These are phyloP conservation scores for Rhizophora mangle DNA, from an alignment of 345 rosid genomes.

Conservation along the genomic window DNA sequence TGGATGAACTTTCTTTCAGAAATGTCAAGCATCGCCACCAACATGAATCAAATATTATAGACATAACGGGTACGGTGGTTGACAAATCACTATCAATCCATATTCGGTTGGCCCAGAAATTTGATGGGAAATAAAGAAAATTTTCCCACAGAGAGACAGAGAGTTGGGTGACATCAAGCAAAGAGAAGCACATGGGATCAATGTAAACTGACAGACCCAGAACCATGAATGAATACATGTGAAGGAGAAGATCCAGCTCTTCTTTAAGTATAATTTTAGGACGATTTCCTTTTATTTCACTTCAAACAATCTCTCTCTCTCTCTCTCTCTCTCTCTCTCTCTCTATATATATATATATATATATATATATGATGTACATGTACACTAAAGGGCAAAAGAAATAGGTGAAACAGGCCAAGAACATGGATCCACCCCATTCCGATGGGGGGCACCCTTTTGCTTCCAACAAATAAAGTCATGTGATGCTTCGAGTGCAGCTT, in stretches of 20 bases:
- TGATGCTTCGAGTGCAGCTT: constrained; percentile 27
- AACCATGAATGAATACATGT: not conserved
- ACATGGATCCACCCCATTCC: constrained; percentile 54
- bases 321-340: not conserved
- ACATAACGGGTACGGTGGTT: constrained; percentile 18
- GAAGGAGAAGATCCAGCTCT: not conserved
- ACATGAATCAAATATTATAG: not conserved
- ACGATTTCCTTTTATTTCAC: not conserved
- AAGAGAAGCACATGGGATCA: constrained; percentile 11
- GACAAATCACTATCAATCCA: constrained; percentile 21
- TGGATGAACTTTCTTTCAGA: not conserved
- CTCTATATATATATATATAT: not conserved
- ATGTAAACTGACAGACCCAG: constrained; percentile 1
- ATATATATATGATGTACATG: not conserved
- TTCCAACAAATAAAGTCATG: constrained; percentile 54
- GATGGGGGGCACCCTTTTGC: constrained; percentile 27
- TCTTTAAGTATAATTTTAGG: not conserved
- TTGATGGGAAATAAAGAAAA: not conserved
- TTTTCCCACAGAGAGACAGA: not conserved
- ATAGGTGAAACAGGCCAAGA: constrained; percentile 11
- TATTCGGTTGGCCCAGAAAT: not conserved
- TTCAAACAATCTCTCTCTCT: not conserved
- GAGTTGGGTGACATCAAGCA: constrained; percentile 1
- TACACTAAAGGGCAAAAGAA: not conserved
- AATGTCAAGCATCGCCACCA: not conserved